These are phyloP conservation scores for Bipolaris cookei DNA, from an alignment of 2,329 filamentous ascomycete genomes.

Conservation along the genomic window DNA sequence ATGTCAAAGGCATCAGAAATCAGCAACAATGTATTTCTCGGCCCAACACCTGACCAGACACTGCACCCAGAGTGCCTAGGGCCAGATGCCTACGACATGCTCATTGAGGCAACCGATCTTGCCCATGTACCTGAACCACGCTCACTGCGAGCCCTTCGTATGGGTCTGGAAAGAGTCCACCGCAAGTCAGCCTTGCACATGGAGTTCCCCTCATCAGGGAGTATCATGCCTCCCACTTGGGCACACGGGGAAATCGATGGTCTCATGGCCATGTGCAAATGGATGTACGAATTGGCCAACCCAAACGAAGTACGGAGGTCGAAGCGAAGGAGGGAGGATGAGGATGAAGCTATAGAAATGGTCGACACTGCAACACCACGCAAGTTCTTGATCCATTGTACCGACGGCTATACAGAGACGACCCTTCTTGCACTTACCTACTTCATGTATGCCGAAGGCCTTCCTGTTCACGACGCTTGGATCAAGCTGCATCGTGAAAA, in stretches of 20 bases:
- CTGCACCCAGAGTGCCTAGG: conserved; percentile 50
- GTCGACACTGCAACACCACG: conserved; percentile 52
- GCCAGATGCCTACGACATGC: conserved; percentile 73
- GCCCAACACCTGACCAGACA: conserved; percentile 77
- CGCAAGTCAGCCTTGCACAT: conserved; percentile 61
- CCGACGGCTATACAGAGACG: conserved; percentile 95
- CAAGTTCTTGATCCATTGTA: conserved; percentile 88
- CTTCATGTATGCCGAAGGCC: conserved; percentile 87
- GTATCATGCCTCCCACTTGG: conserved; percentile 83
- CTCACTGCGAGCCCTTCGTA: conserved; percentile 69
- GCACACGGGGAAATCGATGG: conserved; percentile 82
- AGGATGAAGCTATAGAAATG: conserved; percentile 65
- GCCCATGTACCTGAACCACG: conserved; percentile 75
- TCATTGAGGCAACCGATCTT: conserved; percentile 88
- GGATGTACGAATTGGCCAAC: conserved; percentile 85
- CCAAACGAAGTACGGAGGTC: conserved; percentile 54
- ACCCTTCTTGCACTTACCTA: conserved; percentile 89
- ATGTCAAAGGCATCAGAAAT: conserved; percentile 94
- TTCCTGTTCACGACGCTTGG: conserved; percentile 84
- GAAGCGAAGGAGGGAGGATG: conserved; percentile 54
- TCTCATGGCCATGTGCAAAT: conserved; percentile 84
- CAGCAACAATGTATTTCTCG: conserved; percentile 86
- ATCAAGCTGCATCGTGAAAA: conserved; percentile 80
- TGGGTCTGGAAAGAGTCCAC: conserved; percentile 55
- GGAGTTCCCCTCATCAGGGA: conserved; percentile 94